Percentiles rank a stretch among this genome's conserved stretches.
phyloP scores from a whole-genome alignment of 2,329 filamentous ascomycete genomes.

The Aspergillus ochraceus region DNA sequence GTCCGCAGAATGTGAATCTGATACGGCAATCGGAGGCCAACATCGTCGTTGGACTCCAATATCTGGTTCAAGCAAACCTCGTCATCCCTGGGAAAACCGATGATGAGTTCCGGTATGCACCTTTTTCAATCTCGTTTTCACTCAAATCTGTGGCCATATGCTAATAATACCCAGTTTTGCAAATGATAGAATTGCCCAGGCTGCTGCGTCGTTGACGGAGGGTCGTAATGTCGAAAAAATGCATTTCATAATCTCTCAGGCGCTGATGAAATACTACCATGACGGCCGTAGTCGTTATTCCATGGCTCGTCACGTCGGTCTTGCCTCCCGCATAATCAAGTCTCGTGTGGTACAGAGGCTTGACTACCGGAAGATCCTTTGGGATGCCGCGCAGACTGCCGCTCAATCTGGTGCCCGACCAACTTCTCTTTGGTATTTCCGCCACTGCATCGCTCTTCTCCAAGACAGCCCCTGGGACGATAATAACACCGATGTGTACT shows the following conservation, averaged over 20 bases:
- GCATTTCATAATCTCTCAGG: conserved; percentile 87
- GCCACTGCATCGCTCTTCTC: conserved; percentile 72
- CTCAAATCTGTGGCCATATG: background rate
- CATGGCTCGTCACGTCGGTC: conserved; percentile 78
- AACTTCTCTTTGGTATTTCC: conserved; percentile 80
- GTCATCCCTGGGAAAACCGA: conserved; percentile 80
- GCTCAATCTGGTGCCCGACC: conserved; percentile 79
- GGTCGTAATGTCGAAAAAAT: conserved; percentile 69
- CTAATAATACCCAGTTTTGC: conserved; percentile 60
- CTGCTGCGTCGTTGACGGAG: conserved; percentile 68
- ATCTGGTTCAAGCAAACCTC: conserved; percentile 75
- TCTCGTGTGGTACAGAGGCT: conserved; percentile 59
- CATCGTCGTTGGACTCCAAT: conserved; percentile 72
- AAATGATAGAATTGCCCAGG: conserved; percentile 83
- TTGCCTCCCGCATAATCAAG: conserved; percentile 74
- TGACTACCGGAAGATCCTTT: conserved; percentile 73
- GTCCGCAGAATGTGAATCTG: conserved; percentile 45
- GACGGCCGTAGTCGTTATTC: conserved; percentile 68
- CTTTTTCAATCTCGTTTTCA: background rate
- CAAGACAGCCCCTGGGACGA: conserved; percentile 78
- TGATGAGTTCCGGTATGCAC: conserved; percentile 65
- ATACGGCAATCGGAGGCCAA: conserved; percentile 65
- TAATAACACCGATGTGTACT: conserved; percentile 68
- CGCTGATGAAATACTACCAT: conserved; percentile 70
- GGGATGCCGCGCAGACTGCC: conserved; percentile 74